Conservation (phyloP, 1,284 basidiomycete species). For the Omphalotus olearius region DNA sequence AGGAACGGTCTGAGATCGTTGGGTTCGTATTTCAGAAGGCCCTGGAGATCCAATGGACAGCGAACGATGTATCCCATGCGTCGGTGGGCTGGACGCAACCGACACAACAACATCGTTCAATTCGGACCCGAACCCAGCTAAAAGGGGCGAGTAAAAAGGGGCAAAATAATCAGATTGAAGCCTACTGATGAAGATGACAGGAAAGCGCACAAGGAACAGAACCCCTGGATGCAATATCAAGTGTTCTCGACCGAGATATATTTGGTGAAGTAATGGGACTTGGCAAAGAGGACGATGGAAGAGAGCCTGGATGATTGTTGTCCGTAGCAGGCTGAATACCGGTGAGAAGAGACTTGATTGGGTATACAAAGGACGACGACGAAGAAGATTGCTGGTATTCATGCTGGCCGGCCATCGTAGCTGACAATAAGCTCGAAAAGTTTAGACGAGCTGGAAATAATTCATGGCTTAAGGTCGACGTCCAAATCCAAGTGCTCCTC, state of each 20-base stretch:
- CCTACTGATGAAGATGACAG: too few relatives aligned
- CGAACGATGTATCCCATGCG: neutral
- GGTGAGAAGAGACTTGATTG: slow-evolving; percentile 34
- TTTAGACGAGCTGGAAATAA: too few relatives aligned
- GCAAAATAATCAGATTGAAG: too few relatives aligned
- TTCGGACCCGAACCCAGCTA: slow-evolving; percentile 7
- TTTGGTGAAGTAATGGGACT: slow-evolving; percentile 2
- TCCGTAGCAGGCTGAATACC: slow-evolving; percentile 25
- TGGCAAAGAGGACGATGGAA: slow-evolving; percentile 26
- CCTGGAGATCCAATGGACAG: neutral
- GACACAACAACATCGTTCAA: slow-evolving; percentile 5
- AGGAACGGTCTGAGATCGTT: slow-evolving; percentile 4
- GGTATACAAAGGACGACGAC: slow-evolving; percentile 31
- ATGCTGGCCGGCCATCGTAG: too few relatives aligned
- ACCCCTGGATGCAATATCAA: slow-evolving; percentile 8
- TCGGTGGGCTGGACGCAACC: neutral
- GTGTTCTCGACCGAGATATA: neutral
- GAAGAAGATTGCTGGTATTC: neutral
- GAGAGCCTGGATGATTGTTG: slow-evolving; percentile 23
- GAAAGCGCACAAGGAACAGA: slow-evolving; percentile 1
- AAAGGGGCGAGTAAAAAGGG: neutral
- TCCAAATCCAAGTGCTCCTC: too few relatives aligned
- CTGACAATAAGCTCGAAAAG: too few relatives aligned
- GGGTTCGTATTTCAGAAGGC: neutral
- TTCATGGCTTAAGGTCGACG: too few relatives aligned